Percentiles rank a stretch among this genome's conserved stretches.
Evolutionary conservation across 1,284 basidiomycete genomes (phyloP).

Genomic region (Leccinum cinnamomeum): DNA sequence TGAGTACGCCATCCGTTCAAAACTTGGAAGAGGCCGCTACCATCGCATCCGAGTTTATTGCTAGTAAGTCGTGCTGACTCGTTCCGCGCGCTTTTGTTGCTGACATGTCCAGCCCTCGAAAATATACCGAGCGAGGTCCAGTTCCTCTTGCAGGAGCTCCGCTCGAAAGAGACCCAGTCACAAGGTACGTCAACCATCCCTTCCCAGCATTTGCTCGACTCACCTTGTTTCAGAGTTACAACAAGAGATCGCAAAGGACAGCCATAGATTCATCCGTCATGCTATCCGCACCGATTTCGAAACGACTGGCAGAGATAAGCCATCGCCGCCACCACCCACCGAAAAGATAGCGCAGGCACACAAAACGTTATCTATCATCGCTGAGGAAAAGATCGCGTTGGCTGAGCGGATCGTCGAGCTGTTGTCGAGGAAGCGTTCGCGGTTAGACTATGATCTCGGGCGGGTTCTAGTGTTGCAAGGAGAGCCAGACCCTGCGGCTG

Average conservation of each 20-base stretch:
- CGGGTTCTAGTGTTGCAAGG: slow-evolving; percentile 57
- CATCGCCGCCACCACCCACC: slow-evolving; percentile 32
- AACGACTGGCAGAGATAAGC: slow-evolving; percentile 25
- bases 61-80: slow-evolving; percentile 47
- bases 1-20: slow-evolving; percentile 37
- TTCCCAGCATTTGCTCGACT: not conserved
- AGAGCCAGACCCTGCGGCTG: slow-evolving; percentile 41
- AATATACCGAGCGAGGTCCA: slow-evolving; percentile 75
- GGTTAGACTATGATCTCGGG: slow-evolving; percentile 56
- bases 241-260: slow-evolving; percentile 55
- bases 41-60: slow-evolving; percentile 68
- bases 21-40: slow-evolving; percentile 63
- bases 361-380: slow-evolving; percentile 39
- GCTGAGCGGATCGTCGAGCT: slow-evolving; percentile 55
- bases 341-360: slow-evolving; percentile 33
- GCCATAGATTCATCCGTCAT: slow-evolving; percentile 53
- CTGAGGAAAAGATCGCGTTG: slow-evolving; percentile 55
- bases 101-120: slow-evolving; percentile 53
- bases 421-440: slow-evolving; percentile 50
- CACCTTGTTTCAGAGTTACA: slow-evolving; percentile 44
- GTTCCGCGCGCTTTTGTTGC: not conserved
- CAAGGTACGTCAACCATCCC: slow-evolving; percentile 42
- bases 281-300: slow-evolving; percentile 39
- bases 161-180: slow-evolving; percentile 51
- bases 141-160: slow-evolving; percentile 71